Percentiles rank a stretch among this genome's conserved stretches.
Conservation (phyloP, 1,139 yeast species). For the Debaryomyces subglobosus region DNA sequence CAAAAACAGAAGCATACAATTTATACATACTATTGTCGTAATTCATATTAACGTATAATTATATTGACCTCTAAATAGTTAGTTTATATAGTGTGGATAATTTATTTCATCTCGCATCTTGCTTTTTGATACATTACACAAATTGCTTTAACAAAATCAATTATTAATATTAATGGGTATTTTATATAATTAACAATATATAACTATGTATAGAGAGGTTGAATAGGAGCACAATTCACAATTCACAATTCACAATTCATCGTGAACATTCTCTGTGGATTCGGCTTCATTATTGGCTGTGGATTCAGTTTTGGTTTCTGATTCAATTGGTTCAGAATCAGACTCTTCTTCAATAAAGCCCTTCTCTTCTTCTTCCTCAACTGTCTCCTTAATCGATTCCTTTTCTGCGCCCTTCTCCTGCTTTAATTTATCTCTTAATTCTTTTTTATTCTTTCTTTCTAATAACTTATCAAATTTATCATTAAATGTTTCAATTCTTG, state of each 20-base stretch:
- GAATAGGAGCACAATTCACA: background rate
- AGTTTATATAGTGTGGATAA: background rate
- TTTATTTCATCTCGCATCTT: constrained; percentile 1
- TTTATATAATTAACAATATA: background rate
- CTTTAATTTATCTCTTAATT: constrained; percentile 37
- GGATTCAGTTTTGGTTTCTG: background rate
- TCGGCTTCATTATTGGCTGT: background rate
- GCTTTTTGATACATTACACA: constrained; percentile 4
- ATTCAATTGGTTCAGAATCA: background rate
- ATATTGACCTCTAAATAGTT: background rate
- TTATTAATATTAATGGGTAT: constrained; percentile 1
- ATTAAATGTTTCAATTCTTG: constrained; percentile 41
- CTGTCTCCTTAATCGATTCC: constrained; percentile 17
- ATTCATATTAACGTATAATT: constrained; percentile 1
- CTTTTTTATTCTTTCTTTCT: constrained; percentile 41
- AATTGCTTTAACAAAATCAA: background rate
- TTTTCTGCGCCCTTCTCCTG: constrained; percentile 23
- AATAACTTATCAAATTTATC: constrained; percentile 35
- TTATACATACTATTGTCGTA: constrained; percentile 2
- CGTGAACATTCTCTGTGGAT: constrained; percentile 1
- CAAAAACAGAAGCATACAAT: too few species aligned
- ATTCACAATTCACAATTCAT: constrained; percentile 6
- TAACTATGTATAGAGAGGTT: background rate
- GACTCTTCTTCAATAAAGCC: constrained; percentile 4
- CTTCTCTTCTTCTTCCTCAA: constrained; percentile 17